These are phyloP conservation scores for Drosera spatulata DNA, from an alignment of 179 eudicot genomes.

Conservation along the genomic window DNA sequence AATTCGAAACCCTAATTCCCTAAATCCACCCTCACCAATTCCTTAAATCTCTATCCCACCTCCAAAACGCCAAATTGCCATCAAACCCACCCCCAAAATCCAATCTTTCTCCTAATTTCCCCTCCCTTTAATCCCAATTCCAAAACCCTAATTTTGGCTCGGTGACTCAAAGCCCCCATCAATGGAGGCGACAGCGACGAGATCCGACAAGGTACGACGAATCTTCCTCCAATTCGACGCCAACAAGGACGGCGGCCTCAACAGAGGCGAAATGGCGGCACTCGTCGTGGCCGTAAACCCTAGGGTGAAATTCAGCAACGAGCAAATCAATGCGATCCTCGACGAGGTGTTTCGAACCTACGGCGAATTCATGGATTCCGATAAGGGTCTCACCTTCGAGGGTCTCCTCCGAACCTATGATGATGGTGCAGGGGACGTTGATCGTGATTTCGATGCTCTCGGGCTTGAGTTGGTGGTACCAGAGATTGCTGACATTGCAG, in stretches of 20 bases:
- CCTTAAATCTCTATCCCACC: too few species aligned
- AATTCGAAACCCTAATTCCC: too few species aligned
- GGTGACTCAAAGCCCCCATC: too few species aligned
- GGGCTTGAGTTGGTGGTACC: conserved; percentile 28
- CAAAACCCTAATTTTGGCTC: conserved; percentile 26
- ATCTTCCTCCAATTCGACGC: too few species aligned
- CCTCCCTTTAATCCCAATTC: too few species aligned
- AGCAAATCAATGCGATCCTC: conserved; percentile 78
- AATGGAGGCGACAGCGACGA: too few species aligned
- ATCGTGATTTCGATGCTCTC: conserved; percentile 80
- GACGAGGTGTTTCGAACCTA: conserved; percentile 91
- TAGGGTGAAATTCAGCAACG: conserved; percentile 81
- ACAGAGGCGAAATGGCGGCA: conserved; percentile 79
- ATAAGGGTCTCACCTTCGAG: conserved; percentile 60
- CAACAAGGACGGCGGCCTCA: conserved; percentile 77
- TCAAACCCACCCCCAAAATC: too few species aligned
- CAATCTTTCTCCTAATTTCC: too few species aligned
- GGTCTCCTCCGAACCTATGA: conserved; percentile 85
- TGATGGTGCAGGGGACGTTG: conserved; percentile 97
- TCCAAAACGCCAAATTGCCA: too few species aligned
- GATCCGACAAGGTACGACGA: too few species aligned
- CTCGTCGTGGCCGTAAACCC: conserved; percentile 95
- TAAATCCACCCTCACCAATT: too few species aligned
- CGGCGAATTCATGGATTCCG: conserved; percentile 63
- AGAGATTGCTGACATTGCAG: conserved; percentile 7